Conservation (phyloP, 176 grass and related monocot genomes). For the Musa itinerans region DNA sequence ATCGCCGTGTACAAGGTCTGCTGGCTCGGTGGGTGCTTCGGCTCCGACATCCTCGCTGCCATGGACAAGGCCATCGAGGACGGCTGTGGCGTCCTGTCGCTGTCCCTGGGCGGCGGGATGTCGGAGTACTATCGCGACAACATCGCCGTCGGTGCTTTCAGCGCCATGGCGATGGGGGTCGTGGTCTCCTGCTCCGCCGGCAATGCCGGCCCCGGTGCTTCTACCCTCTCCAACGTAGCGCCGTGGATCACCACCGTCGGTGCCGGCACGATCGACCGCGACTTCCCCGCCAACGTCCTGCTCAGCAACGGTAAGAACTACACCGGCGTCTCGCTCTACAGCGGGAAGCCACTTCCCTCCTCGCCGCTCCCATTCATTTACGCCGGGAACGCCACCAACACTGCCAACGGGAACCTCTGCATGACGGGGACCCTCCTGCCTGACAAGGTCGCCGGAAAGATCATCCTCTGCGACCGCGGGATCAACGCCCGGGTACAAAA, state of each 20-base stretch:
- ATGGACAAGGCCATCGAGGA: slow-evolving; percentile 87
- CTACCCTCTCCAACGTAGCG: slow-evolving; percentile 69
- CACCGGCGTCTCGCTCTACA: slow-evolving; percentile 67
- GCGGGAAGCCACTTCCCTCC: slow-evolving; percentile 47
- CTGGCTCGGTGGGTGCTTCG: slow-evolving; percentile 85
- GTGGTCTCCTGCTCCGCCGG: slow-evolving; percentile 80
- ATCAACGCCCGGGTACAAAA: slow-evolving; percentile 80
- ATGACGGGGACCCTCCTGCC: slow-evolving; percentile 70
- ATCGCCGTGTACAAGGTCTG: slow-evolving; percentile 89
- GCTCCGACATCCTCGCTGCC: slow-evolving; percentile 87
- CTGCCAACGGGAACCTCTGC: slow-evolving; percentile 66
- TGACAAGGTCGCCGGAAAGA: slow-evolving; percentile 87
- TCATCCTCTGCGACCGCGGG: slow-evolving; percentile 84
- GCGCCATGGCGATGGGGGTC: slow-evolving; percentile 78
- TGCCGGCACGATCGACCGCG: slow-evolving; percentile 74
- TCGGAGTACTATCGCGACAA: slow-evolving; percentile 75
- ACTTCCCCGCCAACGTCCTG: slow-evolving; percentile 59
- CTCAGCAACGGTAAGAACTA: slow-evolving; percentile 74
- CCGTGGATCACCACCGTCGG: slow-evolving; percentile 97
- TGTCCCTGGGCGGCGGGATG: slow-evolving; percentile 74
- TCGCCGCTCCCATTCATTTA: slow-evolving; percentile 55
- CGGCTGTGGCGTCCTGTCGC: slow-evolving; percentile 71
- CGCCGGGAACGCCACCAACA: slow-evolving; percentile 76
- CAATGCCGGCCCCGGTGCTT: slow-evolving; percentile 57
- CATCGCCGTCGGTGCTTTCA: slow-evolving; percentile 77